Percentiles rank a stretch among this genome's conserved stretches.
Conservation (phyloP, 805 yeast species). For the Kazachstania bromeliacearum region DNA sequence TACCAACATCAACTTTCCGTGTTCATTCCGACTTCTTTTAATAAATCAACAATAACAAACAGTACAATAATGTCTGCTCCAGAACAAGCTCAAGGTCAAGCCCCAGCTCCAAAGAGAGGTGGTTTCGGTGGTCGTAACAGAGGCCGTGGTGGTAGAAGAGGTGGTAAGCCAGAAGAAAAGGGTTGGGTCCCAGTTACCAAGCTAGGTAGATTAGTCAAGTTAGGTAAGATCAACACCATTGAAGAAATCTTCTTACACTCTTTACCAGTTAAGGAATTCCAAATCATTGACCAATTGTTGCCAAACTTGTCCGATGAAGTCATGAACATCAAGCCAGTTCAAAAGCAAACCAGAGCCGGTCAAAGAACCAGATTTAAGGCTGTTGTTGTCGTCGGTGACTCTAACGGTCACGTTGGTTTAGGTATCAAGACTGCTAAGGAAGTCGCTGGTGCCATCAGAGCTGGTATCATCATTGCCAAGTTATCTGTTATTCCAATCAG, state of each 20-base stretch:
- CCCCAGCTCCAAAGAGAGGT: constrained; percentile 34
- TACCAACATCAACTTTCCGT: constrained; percentile 47
- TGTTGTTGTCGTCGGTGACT: constrained; percentile 98
- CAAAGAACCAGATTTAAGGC: constrained; percentile 99
- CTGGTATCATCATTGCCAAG: constrained; percentile 98
- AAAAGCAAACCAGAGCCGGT: constrained; percentile 99
- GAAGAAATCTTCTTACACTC: constrained; percentile 99
- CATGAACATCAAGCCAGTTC: constrained; percentile 99
- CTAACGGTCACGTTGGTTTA: constrained; percentile 99
- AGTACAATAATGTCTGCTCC: constrained; percentile 34
- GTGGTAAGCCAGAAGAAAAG: constrained; percentile 89
- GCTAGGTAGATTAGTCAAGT: constrained; percentile 98
- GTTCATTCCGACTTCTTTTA: constrained; percentile 37
- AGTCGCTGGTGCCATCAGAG: constrained; percentile 99
- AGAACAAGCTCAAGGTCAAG: constrained; percentile 29
- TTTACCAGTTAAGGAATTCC: constrained; percentile 98
- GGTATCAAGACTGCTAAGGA: constrained; percentile 99
- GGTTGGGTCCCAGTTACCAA: constrained; percentile 99
- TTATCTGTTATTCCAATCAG: constrained; percentile 98
- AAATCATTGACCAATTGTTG: constrained; percentile 92
- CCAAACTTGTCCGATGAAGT: constrained; percentile 97
- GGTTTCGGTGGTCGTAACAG: constrained; percentile 49
- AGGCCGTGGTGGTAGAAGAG: constrained; percentile 54
- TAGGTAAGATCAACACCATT: constrained; percentile 91
- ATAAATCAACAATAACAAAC: constrained; percentile 9